These are phyloP conservation scores for Dioscorea cayenensis DNA, from an alignment of 116 monocot species.

Conservation along the genomic window DNA sequence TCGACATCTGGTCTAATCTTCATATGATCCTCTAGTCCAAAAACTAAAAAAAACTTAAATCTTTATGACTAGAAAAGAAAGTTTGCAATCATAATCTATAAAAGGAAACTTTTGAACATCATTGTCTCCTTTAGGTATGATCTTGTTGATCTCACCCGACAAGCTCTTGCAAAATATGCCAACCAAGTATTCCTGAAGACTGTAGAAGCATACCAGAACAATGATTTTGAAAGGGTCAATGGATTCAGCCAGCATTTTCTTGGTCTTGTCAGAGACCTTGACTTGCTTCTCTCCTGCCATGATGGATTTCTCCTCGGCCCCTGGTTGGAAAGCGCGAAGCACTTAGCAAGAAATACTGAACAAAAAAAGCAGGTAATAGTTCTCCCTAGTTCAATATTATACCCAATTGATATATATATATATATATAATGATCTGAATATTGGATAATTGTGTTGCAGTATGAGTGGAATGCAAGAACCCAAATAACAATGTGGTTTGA, in stretches of 20 bases:
- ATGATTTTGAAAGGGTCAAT: conserved; percentile 14
- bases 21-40: too few relatives aligned
- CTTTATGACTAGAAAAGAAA: too few relatives aligned
- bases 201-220: conserved; percentile 34
- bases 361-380: conserved; percentile 35
- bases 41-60: too few relatives aligned
- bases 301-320: conserved; percentile 55
- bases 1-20: too few relatives aligned
- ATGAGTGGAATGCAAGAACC: conserved; percentile 64
- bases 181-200: conserved; percentile 41
- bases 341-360: conserved; percentile 28
- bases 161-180: conserved; percentile 50
- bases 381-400: background rate
- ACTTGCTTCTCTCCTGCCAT: conserved; percentile 45
- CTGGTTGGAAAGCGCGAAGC: conserved; percentile 55
- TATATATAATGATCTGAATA: background rate
- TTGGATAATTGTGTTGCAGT: conserved; percentile 25
- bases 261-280: conserved; percentile 37
- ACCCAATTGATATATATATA: too few relatives aligned
- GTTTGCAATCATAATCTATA: too few relatives aligned
- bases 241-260: conserved; percentile 28
- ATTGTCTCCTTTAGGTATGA: conserved; percentile 31
- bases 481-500: conserved; percentile 74
- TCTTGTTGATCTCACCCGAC: conserved; percentile 53
- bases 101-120: background rate